These are phyloP conservation scores for Hemileccinum impolitum DNA, from an alignment of 768 basidiomycete species.

Conservation along the genomic window DNA sequence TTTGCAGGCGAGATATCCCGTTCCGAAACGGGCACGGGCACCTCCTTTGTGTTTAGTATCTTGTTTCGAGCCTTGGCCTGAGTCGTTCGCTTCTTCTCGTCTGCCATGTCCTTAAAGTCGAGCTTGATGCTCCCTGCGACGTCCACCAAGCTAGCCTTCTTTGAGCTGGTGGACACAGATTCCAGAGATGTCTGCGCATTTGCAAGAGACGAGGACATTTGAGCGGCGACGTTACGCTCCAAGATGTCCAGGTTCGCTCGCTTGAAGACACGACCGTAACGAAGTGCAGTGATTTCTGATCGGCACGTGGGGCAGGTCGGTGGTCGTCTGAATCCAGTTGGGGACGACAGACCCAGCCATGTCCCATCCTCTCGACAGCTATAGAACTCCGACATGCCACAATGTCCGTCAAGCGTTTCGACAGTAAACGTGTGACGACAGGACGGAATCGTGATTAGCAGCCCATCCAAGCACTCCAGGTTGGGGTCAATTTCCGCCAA, in stretches of 20 bases:
- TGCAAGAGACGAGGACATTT: conserved; percentile 46
- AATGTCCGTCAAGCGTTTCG: conserved; percentile 65
- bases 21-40: conserved; percentile 26
- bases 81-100: not conserved
- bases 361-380: conserved; percentile 26
- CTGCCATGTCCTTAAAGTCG: conserved; percentile 10
- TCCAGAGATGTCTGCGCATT: conserved; percentile 28
- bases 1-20: conserved; percentile 28
- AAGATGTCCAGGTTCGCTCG: conserved; percentile 61
- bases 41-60: conserved; percentile 13
- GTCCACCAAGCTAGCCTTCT: conserved; percentile 12
- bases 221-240: conserved; percentile 56
- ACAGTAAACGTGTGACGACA: conserved; percentile 69
- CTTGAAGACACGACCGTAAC: conserved; percentile 62
- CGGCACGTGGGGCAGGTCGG: conserved; percentile 66
- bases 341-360: conserved; percentile 46
- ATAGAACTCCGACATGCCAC: conserved; percentile 52
- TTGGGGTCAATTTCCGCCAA: conserved; percentile 47
- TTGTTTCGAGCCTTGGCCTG: conserved; percentile 13
- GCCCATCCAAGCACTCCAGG: conserved; percentile 40
- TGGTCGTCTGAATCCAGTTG: conserved; percentile 37
- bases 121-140: conserved; percentile 14
- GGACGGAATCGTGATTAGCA: conserved; percentile 56
- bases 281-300: conserved; percentile 48
- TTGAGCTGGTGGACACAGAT: conserved; percentile 22